phyloP scores from a whole-genome alignment of 768 basidiomycete species.

The Rossbeevera mucosa region DNA sequence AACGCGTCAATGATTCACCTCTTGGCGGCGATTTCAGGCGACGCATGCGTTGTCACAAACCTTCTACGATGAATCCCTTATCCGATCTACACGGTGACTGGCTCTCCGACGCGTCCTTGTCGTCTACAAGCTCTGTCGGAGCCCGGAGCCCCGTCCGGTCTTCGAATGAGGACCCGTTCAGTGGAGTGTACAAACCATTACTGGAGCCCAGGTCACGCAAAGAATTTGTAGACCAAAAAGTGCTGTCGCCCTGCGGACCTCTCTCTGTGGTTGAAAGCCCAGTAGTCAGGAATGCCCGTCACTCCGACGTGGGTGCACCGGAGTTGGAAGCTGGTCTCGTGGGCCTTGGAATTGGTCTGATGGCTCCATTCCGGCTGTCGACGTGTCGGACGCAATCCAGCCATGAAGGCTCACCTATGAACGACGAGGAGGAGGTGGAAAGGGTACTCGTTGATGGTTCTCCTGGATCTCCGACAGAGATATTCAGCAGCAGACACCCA shows the following conservation, averaged over 20 bases:
- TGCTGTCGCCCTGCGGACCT: constrained; percentile 17
- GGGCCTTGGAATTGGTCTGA: constrained; percentile 40
- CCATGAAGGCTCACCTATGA: constrained; percentile 11
- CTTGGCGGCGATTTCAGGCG: constrained; percentile 32
- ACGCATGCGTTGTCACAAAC: constrained; percentile 27
- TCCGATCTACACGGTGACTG: constrained; percentile 24
- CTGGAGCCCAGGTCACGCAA: constrained; percentile 16
- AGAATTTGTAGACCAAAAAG: constrained; percentile 10
- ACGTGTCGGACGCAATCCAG: constrained; percentile 32
- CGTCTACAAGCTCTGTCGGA: constrained; percentile 20
- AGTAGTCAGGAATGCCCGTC: constrained; percentile 34
- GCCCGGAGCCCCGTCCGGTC: constrained; percentile 26
- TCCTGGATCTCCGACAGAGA: constrained; percentile 21
- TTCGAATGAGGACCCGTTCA: constrained; percentile 43
- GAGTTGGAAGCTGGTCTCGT: constrained; percentile 34
- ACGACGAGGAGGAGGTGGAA: constrained; percentile 35
- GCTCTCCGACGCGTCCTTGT: constrained; percentile 30
- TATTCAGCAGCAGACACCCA: constrained; percentile 13
- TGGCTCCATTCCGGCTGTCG: constrained; percentile 52
- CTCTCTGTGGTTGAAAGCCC: constrained; percentile 47
- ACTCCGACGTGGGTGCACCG: constrained; percentile 16
- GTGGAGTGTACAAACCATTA: constrained; percentile 16
- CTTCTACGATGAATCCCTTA: constrained; percentile 26
- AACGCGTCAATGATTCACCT: constrained; percentile 46
- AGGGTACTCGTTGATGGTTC: constrained; percentile 22